Conservation (phyloP, 805 yeast species). For the Monosporozyma solicola region DNA sequence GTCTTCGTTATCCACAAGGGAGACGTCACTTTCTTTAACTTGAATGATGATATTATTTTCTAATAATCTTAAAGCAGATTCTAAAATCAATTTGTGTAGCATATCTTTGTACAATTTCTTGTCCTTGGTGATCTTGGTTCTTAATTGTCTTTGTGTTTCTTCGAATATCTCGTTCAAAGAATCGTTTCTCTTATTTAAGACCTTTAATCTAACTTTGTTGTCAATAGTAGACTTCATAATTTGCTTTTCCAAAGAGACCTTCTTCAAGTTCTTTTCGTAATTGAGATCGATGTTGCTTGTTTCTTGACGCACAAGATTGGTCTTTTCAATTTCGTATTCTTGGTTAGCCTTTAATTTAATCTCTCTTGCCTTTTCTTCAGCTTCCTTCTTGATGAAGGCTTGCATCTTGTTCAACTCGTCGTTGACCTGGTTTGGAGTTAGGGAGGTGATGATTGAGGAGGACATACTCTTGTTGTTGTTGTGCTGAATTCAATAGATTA, state of each 20-base stretch:
- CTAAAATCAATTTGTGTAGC: constrained; percentile 71
- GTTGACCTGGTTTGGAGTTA: constrained; percentile 56
- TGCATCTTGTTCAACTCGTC: constrained; percentile 97
- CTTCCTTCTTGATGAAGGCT: constrained; percentile 97
- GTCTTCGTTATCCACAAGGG: constrained; percentile 33
- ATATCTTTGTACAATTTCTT: constrained; percentile 61
- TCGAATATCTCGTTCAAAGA: constrained; percentile 67
- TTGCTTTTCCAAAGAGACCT: constrained; percentile 88
- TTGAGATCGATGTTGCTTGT: constrained; percentile 76
- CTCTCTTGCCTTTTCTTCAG: constrained; percentile 97
- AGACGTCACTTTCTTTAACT: constrained; percentile 36
- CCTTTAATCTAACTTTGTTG: constrained; percentile 89
- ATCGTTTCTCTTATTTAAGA: constrained; percentile 77
- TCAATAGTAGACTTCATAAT: constrained; percentile 91
- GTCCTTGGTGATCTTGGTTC: constrained; percentile 39
- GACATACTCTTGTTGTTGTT: constrained; percentile 21
- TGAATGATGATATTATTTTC: constrained; percentile 58
- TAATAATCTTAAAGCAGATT: constrained; percentile 60
- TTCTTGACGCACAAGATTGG: constrained; percentile 87
- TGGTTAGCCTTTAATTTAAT: constrained; percentile 94
- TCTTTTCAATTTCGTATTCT: constrained; percentile 97
- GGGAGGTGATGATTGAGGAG: constrained; percentile 29
- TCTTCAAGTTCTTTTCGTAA: constrained; percentile 77
- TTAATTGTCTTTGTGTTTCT: constrained; percentile 53
- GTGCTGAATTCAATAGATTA: no score